These are phyloP conservation scores for Haplographium delicatum DNA, from an alignment of 495 filamentous ascomycete genomes.

Conservation along the genomic window DNA sequence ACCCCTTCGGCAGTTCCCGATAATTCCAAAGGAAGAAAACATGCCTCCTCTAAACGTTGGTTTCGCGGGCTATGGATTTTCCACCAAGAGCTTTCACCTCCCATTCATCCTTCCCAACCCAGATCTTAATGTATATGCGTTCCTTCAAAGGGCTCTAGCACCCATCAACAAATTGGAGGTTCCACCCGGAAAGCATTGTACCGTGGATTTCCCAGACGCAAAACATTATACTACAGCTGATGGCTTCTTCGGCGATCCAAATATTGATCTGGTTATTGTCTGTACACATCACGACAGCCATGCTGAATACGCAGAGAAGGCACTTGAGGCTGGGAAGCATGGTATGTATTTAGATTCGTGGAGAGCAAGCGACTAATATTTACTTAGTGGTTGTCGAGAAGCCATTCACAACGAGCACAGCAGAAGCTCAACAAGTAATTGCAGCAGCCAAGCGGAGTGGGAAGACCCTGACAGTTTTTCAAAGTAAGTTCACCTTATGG, in stretches of 20 bases:
- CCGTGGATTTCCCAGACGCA: conserved; percentile 30
- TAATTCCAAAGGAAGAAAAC: too few species aligned
- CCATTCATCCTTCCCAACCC: conserved; percentile 60
- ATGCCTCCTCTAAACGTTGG: conserved; percentile 31
- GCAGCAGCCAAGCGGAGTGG: conserved; percentile 52
- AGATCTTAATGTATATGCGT: conserved; percentile 52
- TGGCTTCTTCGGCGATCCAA: conserved; percentile 52
- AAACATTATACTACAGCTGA: conserved; percentile 42
- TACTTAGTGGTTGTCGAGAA: conserved; percentile 65
- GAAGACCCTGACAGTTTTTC: conserved; percentile 61
- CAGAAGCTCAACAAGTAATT: conserved; percentile 61
- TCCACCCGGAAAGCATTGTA: conserved; percentile 29
- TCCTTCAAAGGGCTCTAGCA: conserved; percentile 30
- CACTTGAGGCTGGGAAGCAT: conserved; percentile 62
- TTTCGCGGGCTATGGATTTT: conserved; percentile 45
- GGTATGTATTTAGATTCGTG: conserved; percentile 11
- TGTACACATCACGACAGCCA: conserved; percentile 58
- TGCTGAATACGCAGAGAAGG: conserved; percentile 52
- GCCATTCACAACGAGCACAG: conserved; percentile 60
- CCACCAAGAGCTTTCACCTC: conserved; percentile 70
- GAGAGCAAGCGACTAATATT: background rate
- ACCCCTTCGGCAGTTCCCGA: too few species aligned
- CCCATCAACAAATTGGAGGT: conserved; percentile 13
- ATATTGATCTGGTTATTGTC: conserved; percentile 59
- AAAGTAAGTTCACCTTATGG: conserved; percentile 35